Evolutionary conservation across 1,284 basidiomycete genomes (phyloP).

Genomic region (Athelia psychrophila): DNA sequence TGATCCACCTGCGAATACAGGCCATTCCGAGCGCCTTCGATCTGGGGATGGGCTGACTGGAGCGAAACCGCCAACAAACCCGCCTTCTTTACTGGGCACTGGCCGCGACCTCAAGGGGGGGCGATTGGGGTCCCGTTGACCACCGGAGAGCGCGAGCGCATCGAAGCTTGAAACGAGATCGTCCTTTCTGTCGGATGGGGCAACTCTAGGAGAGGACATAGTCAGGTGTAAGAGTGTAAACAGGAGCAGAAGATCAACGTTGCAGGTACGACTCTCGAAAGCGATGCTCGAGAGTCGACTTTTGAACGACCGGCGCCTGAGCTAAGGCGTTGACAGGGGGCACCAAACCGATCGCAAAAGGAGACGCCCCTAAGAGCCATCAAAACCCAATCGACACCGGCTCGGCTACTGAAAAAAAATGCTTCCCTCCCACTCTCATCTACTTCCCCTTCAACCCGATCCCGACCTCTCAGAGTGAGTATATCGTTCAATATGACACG

Average conservation of each 20-base stretch:
- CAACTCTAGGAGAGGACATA: background rate
- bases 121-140: conserved; percentile 7
- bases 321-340: background rate
- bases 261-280: no score
- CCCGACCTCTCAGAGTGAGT: no score
- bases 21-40: background rate
- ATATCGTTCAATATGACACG: no score
- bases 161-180: conserved; percentile 38
- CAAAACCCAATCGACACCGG: background rate
- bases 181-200: conserved; percentile 4
- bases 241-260: no score
- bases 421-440: background rate
- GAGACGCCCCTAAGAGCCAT: no score
- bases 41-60: background rate
- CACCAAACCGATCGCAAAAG: no score
- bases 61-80: conserved; percentile 40
- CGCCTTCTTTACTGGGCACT: conserved; percentile 4
- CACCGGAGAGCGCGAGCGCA: conserved; percentile 29
- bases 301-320: no score
- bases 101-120: conserved; percentile 10
- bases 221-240: background rate
- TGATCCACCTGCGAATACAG: background rate
- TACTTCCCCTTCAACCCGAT: conserved; percentile 21
- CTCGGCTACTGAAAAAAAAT: background rate
- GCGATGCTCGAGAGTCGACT: no score